These are phyloP conservation scores for Camelina hispida DNA, from an alignment of 345 rosid species.

Conservation along the genomic window DNA sequence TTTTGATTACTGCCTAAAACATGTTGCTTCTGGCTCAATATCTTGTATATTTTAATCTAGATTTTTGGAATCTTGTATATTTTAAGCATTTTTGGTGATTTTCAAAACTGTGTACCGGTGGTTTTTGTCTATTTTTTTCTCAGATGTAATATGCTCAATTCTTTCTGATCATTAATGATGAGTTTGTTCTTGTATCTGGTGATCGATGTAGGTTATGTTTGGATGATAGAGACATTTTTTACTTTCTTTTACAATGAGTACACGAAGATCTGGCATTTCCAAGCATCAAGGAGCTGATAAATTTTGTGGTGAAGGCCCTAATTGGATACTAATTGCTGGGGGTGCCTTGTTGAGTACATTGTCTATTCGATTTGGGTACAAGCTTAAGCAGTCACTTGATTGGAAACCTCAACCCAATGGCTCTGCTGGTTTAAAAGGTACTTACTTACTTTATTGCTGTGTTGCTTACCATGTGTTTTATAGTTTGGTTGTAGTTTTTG, in stretches of 20 bases:
- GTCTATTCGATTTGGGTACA: conserved; percentile 89
- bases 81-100: neutral
- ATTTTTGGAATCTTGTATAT: too few relatives aligned
- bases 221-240: conserved; percentile 49
- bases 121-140: too few relatives aligned
- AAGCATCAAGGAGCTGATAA: conserved; percentile 62
- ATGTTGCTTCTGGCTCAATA: neutral
- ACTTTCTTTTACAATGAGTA: conserved; percentile 66
- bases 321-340: conserved; percentile 93
- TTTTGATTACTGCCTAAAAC: neutral
- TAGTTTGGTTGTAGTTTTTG: neutral
- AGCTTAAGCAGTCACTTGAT: conserved; percentile 78
- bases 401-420: conserved; percentile 59
- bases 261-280: conserved; percentile 51
- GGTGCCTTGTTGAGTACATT: conserved; percentile 94
- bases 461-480: neutral
- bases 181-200: conserved; percentile 22
- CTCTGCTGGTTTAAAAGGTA: conserved; percentile 54
- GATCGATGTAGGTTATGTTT: conserved; percentile 57
- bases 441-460: neutral
- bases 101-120: neutral
- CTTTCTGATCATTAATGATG: neutral
- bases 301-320: conserved; percentile 64
- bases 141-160: neutral
- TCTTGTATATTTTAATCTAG: neutral